These are phyloP conservation scores for Quercus wislizeni DNA, from an alignment of 306 rosid species.

Conservation along the genomic window DNA sequence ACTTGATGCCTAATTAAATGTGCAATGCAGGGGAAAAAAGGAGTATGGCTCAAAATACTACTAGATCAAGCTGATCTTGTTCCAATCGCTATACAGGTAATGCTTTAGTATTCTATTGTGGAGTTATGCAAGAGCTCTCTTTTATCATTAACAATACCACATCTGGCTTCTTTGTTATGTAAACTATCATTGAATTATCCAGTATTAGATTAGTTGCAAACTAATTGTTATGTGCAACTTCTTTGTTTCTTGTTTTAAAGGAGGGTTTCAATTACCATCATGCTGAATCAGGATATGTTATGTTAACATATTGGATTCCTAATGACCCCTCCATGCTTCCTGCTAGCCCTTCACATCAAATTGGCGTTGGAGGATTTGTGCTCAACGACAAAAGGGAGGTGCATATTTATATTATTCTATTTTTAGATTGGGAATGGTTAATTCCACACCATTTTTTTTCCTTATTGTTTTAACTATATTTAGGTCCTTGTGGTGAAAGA, in stretches of 20 bases:
- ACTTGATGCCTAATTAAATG: neutral
- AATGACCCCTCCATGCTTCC: slow-evolving; percentile 39
- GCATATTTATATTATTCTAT: neutral
- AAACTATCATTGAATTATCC: neutral
- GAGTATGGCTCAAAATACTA: slow-evolving; percentile 47
- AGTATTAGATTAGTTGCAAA: neutral
- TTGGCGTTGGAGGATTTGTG: slow-evolving; percentile 43
- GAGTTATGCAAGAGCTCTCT: neutral
- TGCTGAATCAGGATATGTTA: slow-evolving; percentile 48
- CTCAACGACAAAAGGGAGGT: slow-evolving; percentile 42
- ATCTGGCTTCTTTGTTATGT: neutral
- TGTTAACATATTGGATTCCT: slow-evolving; percentile 46
- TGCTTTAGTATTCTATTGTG: neutral
- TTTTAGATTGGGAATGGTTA: neutral
- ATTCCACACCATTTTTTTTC: neutral
- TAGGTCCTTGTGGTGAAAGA: slow-evolving; percentile 50
- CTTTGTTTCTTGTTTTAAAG: slow-evolving; percentile 16
- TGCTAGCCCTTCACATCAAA: slow-evolving; percentile 46
- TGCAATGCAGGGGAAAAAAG: slow-evolving; percentile 34
- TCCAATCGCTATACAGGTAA: slow-evolving; percentile 43
- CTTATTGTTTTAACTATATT: neutral
- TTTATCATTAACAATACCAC: neutral
- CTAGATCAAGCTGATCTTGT: slow-evolving; percentile 44
- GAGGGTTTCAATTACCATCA: slow-evolving; percentile 51
- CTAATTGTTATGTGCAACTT: neutral